Conservation (phyloP, 1,284 basidiomycete species). For the Puccinia hordei region DNA sequence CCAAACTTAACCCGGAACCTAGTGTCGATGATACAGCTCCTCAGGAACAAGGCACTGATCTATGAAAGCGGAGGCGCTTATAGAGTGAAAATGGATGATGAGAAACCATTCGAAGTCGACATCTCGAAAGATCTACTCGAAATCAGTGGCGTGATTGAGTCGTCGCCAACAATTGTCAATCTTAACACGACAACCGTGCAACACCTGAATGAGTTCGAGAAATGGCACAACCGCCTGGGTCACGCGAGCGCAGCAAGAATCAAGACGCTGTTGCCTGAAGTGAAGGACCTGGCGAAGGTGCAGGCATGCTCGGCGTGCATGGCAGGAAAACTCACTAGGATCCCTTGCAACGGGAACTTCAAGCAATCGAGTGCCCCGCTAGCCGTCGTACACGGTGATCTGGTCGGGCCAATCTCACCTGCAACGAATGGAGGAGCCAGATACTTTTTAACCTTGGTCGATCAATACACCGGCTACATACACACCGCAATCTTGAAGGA, state of each 20-base stretch:
- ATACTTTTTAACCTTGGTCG: background rate
- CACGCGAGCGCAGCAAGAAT: background rate
- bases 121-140: too few species aligned
- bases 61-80: background rate
- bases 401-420: background rate
- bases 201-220: background rate
- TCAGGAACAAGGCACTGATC: background rate
- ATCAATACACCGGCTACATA: slow-evolving; percentile 4
- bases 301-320: background rate
- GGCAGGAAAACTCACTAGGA: background rate
- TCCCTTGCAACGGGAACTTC: background rate
- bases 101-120: too few species aligned
- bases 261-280: background rate
- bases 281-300: background rate
- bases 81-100: background rate
- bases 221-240: background rate
- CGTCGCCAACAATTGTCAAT: too few species aligned
- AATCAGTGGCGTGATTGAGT: too few species aligned
- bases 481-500: background rate
- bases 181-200: too few species aligned
- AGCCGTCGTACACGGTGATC: background rate
- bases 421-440: background rate
- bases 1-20: background rate
- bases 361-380: background rate
- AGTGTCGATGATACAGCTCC: background rate